phyloP scores from a whole-genome alignment of 2,329 filamentous ascomycete species.

The Hymenotorrendiella dingleyae region DNA sequence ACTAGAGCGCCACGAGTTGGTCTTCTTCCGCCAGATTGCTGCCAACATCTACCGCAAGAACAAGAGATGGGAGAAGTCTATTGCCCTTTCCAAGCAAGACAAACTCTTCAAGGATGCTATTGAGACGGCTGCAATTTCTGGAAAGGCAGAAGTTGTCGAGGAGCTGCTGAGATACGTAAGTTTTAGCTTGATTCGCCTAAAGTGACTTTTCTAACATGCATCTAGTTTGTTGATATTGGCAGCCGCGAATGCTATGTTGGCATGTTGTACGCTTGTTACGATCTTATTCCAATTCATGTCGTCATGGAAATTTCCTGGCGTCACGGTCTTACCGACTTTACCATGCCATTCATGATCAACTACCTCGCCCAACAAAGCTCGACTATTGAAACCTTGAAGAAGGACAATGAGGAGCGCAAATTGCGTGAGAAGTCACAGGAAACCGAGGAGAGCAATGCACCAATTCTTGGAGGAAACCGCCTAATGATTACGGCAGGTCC shows the following conservation, averaged over 20 bases:
- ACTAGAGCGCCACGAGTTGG: constrained; percentile 93
- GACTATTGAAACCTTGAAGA: constrained; percentile 78
- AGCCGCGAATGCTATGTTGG: constrained; percentile 99
- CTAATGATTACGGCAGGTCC: constrained; percentile 96
- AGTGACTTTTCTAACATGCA: constrained; percentile 26
- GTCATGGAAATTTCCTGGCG: constrained; percentile 98
- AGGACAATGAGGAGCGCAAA: constrained; percentile 95
- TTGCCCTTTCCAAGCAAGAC: constrained; percentile 95
- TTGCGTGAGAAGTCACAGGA: constrained; percentile 62
- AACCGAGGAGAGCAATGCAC: constrained; percentile 88
- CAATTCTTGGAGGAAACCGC: constrained; percentile 81
- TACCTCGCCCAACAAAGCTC: constrained; percentile 86
- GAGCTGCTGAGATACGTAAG: constrained; percentile 95
- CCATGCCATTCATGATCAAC: constrained; percentile 99
- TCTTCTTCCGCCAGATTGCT: constrained; percentile 99
- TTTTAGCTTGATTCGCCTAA: constrained; percentile 31
- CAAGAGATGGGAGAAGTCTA: constrained; percentile 99
- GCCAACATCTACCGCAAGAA: constrained; percentile 99
- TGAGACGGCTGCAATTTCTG: constrained; percentile 89
- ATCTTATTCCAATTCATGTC: constrained; percentile 86
- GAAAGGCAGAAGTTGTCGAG: constrained; percentile 87
- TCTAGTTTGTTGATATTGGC: constrained; percentile 95
- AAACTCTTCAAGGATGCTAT: constrained; percentile 99
- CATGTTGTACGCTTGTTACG: constrained; percentile 98
- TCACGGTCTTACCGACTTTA: constrained; percentile 88